Percentiles rank a stretch among this genome's conserved stretches.
These are phyloP conservation scores for Suaeda aralocaspica DNA, from an alignment of 148 eudicot species.

Conservation along the genomic window DNA sequence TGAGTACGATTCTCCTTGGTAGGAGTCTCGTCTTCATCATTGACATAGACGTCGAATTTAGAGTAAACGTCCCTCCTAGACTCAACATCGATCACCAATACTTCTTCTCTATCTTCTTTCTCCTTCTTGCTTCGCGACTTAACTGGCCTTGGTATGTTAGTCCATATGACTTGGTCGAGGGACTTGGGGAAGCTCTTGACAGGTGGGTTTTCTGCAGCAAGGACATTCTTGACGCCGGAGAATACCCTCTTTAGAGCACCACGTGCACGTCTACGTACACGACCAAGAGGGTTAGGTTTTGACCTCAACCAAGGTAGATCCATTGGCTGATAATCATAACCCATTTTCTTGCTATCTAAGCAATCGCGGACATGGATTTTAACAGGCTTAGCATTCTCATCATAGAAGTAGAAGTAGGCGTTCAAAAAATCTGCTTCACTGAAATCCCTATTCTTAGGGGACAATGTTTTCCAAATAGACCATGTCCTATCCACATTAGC, in stretches of 20 bases:
- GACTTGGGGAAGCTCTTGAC: conserved; percentile 41
- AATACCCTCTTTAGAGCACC: neutral
- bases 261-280: neutral
- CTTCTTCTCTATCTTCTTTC: conserved; percentile 34
- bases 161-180: conserved; percentile 37
- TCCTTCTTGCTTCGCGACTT: conserved; percentile 54
- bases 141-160: conserved; percentile 54
- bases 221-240: neutral
- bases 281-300: neutral
- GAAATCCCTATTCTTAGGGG: conserved; percentile 40
- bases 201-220: neutral
- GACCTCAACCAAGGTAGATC: conserved; percentile 58
- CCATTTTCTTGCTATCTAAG: conserved; percentile 48
- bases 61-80: conserved; percentile 15
- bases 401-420: conserved; percentile 13
- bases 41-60: neutral
- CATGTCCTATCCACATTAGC: conserved; percentile 65
- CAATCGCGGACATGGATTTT: conserved; percentile 59
- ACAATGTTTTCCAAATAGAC: conserved; percentile 64
- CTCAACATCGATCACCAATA: conserved; percentile 22
- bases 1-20: neutral
- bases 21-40: conserved; percentile 1
- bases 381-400: conserved; percentile 61
- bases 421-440: conserved; percentile 28
- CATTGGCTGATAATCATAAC: conserved; percentile 62